phyloP scores from a whole-genome alignment of 768 basidiomycete species.

The Lepiota venenata region DNA sequence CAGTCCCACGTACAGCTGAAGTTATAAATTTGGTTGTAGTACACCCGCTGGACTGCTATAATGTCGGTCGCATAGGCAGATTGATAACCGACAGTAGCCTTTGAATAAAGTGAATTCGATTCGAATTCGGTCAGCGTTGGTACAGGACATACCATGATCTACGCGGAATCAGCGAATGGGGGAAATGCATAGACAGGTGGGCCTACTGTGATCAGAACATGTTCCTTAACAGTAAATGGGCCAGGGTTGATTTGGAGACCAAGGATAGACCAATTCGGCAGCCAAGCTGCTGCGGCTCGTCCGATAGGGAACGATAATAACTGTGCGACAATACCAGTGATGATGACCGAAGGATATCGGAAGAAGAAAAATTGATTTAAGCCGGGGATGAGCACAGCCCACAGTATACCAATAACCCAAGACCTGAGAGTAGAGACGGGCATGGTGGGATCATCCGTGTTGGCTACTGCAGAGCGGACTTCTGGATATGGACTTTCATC shows the following conservation, averaged over 20 bases:
- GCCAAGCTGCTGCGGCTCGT: constrained; percentile 44
- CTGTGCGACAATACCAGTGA: constrained; percentile 58
- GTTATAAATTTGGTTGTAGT: constrained; percentile 57
- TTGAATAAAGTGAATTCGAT: not conserved
- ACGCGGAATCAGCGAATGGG: constrained; percentile 5
- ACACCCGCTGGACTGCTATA: constrained; percentile 63
- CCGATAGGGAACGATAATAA: constrained; percentile 71
- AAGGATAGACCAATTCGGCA: constrained; percentile 55
- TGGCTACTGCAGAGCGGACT: constrained; percentile 67
- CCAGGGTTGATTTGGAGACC: constrained; percentile 70
- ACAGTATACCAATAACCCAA: constrained; percentile 51
- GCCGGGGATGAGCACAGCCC: constrained; percentile 54
- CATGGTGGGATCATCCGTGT: constrained; percentile 60
- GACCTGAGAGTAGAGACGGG: constrained; percentile 48
- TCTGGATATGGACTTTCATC: constrained; percentile 80
- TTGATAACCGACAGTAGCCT: constrained; percentile 58
- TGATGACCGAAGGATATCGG: constrained; percentile 38
- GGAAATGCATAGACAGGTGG: not conserved
- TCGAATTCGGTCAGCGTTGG: not conserved
- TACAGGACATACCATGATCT: constrained; percentile 35
- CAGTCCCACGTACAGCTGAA: constrained; percentile 45
- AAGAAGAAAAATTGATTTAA: constrained; percentile 57
- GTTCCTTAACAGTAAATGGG: constrained; percentile 75
- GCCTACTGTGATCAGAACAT: constrained; percentile 55
- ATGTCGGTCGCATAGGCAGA: constrained; percentile 74